Evolutionary conservation across 352 stramenopile species (phyloP), one percentile per base, ranked within the genome.

Genomic region (Globisporangium camurandrum): DNA sequence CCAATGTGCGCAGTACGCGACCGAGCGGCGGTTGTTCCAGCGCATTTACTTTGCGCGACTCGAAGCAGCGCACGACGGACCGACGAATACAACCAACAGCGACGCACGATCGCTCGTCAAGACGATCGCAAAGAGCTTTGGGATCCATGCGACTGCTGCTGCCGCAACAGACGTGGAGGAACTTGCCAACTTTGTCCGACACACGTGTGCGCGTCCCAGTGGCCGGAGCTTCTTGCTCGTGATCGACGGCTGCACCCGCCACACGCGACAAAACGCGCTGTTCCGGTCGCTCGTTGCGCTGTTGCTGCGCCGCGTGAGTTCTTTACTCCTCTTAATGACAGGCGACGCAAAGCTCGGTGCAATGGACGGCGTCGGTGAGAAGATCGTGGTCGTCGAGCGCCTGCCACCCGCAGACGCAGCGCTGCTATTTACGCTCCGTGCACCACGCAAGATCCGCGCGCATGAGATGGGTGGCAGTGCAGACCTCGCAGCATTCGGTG

Each of bases 351-450:
- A 86, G 39, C 70, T 92, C 39, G 81, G 81, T 11, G 81, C 62
- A 0, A 78, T 90, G 70, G 78, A 92, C 34, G 81, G 81, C 20
- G 81, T 92, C 4, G 74, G 74, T 4, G 81, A 92, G 57, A 88
- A 87, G 57, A 88, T 92, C 37, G 69, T 88, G 19, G 38, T 61
- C 0, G 67, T 92, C 6, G 81, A 86, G 4, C 66, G 66, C 7
- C 50, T 92, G n/a, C 77, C 81, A 6, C 69, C 78, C 2, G 51
- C 64, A 3, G 75, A 92, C 37, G 81, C 77, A 0, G 81, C 81
- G 2, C 56, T 92, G 27, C 46, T 92, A 9, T 92, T 92, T 44
- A 89, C 75, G 22, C 51, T 92, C 24, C 75, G 81, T 8, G 80
- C 80, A 1, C 81, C 81, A 16, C 73, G 81, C 10, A 80, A 84